Percentiles rank a stretch among this genome's conserved stretches.
Conservation (phyloP, 768 basidiomycete species). For the Mycena chlorophos region DNA sequence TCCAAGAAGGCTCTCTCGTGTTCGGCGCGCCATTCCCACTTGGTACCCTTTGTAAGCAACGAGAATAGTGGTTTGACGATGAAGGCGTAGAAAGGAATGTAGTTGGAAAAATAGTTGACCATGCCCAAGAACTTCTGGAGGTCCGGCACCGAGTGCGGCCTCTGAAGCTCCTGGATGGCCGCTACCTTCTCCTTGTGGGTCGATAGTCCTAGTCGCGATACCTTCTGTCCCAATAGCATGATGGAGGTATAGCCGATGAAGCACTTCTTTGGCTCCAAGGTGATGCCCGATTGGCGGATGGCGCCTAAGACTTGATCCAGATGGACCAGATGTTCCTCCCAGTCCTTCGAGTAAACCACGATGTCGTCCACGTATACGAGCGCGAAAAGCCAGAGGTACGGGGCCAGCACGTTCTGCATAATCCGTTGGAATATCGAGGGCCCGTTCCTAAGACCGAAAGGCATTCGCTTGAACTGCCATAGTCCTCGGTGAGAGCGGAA, state of each 20-base stretch:
- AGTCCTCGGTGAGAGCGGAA: constrained; percentile 34
- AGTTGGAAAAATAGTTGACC: constrained; percentile 29
- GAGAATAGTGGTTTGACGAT: constrained; percentile 27
- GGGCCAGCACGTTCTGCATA: background rate
- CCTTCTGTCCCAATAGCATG: too few species aligned
- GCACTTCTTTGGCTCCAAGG: constrained; percentile 27
- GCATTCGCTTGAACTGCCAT: constrained; percentile 26
- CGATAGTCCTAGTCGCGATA: constrained; percentile 13
- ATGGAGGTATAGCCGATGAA: too few species aligned
- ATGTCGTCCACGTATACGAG: too few species aligned
- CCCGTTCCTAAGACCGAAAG: background rate
- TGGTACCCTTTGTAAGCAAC: constrained; percentile 23
- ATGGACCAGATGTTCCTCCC: constrained; percentile 24
- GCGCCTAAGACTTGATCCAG: constrained; percentile 21
- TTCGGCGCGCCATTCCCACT: constrained; percentile 25
- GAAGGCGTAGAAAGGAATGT: constrained; percentile 29
- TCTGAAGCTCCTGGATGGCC: constrained; percentile 18
- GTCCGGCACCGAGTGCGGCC: constrained; percentile 14
- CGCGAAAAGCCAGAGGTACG: background rate
- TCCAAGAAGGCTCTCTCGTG: constrained; percentile 23
- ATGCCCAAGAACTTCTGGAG: constrained; percentile 29
- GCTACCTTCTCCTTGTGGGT: constrained; percentile 25
- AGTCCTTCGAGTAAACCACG: constrained; percentile 14
- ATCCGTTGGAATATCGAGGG: constrained; percentile 1
- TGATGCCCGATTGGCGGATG: constrained; percentile 22